Base-by-base conservation (phyloP, 2,329 filamentous ascomycete genomes). In the Talaromyces sp. region DNA sequence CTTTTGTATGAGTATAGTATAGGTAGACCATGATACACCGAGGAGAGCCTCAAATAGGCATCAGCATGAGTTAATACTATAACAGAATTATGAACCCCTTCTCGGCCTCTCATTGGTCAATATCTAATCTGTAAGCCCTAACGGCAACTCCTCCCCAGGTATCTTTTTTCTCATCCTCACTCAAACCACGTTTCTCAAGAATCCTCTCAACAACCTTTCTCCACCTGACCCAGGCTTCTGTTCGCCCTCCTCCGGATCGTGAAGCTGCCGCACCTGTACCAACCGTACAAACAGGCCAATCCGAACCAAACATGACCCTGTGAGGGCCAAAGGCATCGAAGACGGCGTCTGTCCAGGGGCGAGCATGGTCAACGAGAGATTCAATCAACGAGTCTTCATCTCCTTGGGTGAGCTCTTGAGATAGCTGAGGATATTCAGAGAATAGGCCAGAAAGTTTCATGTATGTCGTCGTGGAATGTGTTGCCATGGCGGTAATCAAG, bases 391-490 rank as follows among this genome's bases (percentile, higher is more conserved):
- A 72, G 68, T 1, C 28, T 28, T 62, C 61, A 18, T 40, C 31
- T 37, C 25, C 11, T 11, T 54, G 31, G 11, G 11, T 39, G 14
- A 25, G 7, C 4, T 42, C 35, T 11, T 3, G 23, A 31, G 67
- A 64, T 14, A 77, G 80, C 2, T 86, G 71, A 0, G 79, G 83
- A 76, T 97, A 87, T 77, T 96, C 91, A 18, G 89, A 87, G 75
- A 97, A 93, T 54, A 83, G 85, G 7, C 93, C 93, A 0, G 90
- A 93, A n/a, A 97, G 84, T 80, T 97, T 96, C 84, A 97, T 90
- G 79, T 89, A 96, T n/a, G 88, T 86, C 58, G 81, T 83, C 56
- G 81, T 78, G 72, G 84, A 85, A 63, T 83, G 83, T 68, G 87
- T 84, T 68, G 87, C 84, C 70, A 96, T 86, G 8, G 83, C 81